Evolutionary conservation across 495 filamentous ascomycete genomes (phyloP).

Genomic region (Jackrogersella minutella): DNA sequence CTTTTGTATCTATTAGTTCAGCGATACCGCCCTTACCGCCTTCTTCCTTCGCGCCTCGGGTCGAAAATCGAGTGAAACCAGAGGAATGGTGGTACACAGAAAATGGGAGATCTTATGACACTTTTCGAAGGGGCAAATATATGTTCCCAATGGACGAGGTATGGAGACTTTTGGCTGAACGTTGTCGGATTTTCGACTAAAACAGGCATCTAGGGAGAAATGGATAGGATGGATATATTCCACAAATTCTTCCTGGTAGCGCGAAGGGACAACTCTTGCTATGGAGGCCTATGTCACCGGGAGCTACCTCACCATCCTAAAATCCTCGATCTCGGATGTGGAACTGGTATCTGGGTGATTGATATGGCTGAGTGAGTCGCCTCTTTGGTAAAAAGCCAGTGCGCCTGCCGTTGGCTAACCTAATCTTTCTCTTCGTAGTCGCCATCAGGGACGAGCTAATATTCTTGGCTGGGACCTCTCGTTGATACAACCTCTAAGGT

Average conservation of each 20-base stretch:
- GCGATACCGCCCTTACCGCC: constrained; percentile 15
- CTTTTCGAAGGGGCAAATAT: constrained; percentile 64
- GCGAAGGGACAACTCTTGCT: constrained; percentile 62
- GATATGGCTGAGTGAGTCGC: constrained; percentile 80
- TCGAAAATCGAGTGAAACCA: constrained; percentile 42
- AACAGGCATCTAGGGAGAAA: constrained; percentile 62
- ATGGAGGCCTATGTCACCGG: constrained; percentile 40
- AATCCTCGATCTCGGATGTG: constrained; percentile 85
- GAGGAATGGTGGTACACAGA: constrained; percentile 55
- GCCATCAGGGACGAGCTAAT: constrained; percentile 47
- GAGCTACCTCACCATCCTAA: constrained; percentile 46
- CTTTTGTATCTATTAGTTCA: constrained; percentile 5
- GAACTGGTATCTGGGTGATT: constrained; percentile 92
- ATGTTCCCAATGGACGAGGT: constrained; percentile 72
- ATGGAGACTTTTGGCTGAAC: constrained; percentile 12
- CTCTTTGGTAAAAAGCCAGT: background rate
- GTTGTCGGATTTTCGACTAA: constrained; percentile 20
- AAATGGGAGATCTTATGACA: constrained; percentile 66
- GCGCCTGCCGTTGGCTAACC: constrained; percentile 25
- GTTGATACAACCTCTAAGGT: constrained; percentile 80
- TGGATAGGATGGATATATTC: constrained; percentile 79
- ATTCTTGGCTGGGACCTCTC: constrained; percentile 81
- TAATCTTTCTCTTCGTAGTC: constrained; percentile 18
- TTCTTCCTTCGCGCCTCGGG: constrained; percentile 27
- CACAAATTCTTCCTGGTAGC: constrained; percentile 77